These are phyloP conservation scores for Sarocladium oryzae DNA, from an alignment of 2,329 filamentous ascomycete species.

Conservation along the genomic window DNA sequence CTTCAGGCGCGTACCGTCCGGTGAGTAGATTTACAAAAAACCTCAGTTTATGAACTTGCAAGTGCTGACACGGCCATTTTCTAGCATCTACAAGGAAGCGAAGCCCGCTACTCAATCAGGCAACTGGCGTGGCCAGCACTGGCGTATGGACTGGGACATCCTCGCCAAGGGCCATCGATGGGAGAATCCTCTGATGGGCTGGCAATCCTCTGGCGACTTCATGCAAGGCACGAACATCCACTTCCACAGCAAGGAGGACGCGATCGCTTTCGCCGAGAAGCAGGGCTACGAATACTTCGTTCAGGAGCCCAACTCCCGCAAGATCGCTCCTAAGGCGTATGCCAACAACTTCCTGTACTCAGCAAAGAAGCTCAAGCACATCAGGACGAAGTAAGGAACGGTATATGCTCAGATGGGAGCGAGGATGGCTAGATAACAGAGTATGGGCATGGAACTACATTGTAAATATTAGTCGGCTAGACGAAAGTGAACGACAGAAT, in stretches of 20 bases:
- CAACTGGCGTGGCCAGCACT: conserved; percentile 73
- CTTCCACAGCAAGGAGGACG: conserved; percentile 91
- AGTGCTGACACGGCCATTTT: background rate
- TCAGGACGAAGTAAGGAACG: conserved; percentile 64
- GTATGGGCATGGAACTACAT: background rate
- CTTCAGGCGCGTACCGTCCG: conserved; percentile 90
- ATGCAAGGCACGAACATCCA: conserved; percentile 91
- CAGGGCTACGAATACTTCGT: conserved; percentile 99
- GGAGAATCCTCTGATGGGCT: conserved; percentile 98
- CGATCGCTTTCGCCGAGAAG: conserved; percentile 93
- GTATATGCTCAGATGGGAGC: background rate
- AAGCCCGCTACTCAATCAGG: conserved; percentile 98
- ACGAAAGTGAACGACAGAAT: conserved; percentile 3
- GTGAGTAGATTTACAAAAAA: conserved; percentile 42
- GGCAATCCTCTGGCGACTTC: conserved; percentile 90
- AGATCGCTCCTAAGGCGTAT: conserved; percentile 85
- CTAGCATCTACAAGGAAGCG: conserved; percentile 83
- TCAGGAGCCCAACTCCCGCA: conserved; percentile 88
- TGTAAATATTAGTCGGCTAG: conserved; percentile 12
- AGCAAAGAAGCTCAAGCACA: conserved; percentile 78
- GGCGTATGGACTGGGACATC: conserved; percentile 99
- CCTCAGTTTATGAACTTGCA: background rate
- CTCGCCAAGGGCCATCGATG: conserved; percentile 88
- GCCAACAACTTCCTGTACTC: conserved; percentile 93
- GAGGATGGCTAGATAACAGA: background rate